Evolutionary conservation across 78 protist genomes (phyloP), one percentile per base, ranked within the genome.

Genomic region (Blattamonas nauphoetae): DNA sequence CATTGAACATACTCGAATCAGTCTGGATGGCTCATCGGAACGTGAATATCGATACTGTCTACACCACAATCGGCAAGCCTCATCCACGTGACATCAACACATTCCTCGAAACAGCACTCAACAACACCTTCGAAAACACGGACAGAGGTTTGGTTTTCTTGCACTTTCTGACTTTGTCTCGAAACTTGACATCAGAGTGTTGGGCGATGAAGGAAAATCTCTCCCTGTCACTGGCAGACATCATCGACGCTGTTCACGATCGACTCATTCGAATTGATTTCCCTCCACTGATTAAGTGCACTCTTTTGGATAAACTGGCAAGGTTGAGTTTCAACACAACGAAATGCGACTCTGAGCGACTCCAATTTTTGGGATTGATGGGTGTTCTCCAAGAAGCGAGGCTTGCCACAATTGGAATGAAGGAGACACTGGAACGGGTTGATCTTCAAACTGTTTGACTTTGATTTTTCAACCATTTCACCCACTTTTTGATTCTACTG

Each of bases 31-130:
- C 92, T n/a, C n/a, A n/a, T n/a, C n/a, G n/a, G n/a, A n/a, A n/a
- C n/a, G n/a, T n/a, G n/a, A n/a, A n/a, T n/a, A n/a, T n/a, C n/a
- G 93, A 91, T 3, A 45, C 3, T 1, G 96, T 95, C 38, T 94
- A 95, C 42, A 81, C 29, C 42, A 89, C 91, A 78, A 89, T 96
- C 1, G 97, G 97, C 2, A 3, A 85, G 32, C 97, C 97, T 1
- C 29, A 3, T 6, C 94, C 94, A 3, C 11, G 34, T 0, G 96
- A 91, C 45, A 42, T 86, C 41, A 1, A 5, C 38, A 1, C 21
- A 34, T 87, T 92, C 11, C 0, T 87, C 5, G 32, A 84, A 6
- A 83, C 81, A 84, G 43, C 86, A 45, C 64, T 92, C 42, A 91
- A 91, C 89, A 42, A 64, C 11, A n/a, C 63, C 44, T 94, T 90